Evolutionary conservation across 1,284 basidiomycete genomes (phyloP).

Genomic region (Schizophyllum commune): DNA sequence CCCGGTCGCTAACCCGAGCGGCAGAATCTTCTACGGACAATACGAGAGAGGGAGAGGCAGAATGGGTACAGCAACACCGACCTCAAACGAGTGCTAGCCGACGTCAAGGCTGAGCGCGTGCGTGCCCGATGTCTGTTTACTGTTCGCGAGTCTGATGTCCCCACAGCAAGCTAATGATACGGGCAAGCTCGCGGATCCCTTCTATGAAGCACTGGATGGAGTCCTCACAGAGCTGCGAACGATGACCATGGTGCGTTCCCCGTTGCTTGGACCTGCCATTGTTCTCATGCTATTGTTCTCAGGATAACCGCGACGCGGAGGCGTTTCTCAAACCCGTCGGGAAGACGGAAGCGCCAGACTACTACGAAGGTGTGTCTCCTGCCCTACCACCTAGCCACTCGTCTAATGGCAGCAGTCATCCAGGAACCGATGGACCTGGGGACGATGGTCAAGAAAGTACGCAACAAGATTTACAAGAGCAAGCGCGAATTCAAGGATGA

Average conservation of each 20-base stretch:
- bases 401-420: conserved; percentile 54
- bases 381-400: conserved; percentile 3
- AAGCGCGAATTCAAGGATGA: conserved; percentile 93
- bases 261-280: conserved; percentile 10
- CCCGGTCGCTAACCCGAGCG: neutral
- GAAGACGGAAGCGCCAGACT: conserved; percentile 83
- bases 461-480: conserved; percentile 84
- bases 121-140: conserved; percentile 22
- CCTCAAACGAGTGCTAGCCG: conserved; percentile 62
- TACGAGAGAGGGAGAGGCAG: conserved; percentile 61
- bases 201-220: conserved; percentile 87
- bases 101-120: conserved; percentile 72
- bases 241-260: conserved; percentile 59
- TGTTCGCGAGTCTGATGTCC: conserved; percentile 12
- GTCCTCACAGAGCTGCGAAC: conserved; percentile 77
- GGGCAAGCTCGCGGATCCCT: conserved; percentile 75
- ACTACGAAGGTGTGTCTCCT: conserved; percentile 64
- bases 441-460: conserved; percentile 90
- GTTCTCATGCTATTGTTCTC: conserved; percentile 16
- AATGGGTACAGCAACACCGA: conserved; percentile 44
- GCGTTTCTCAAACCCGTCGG: conserved; percentile 87
- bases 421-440: conserved; percentile 90
- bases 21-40: conserved; percentile 73
- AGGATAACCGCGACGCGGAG: conserved; percentile 84
- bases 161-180: conserved; percentile 53